Conservation (phyloP, 108 stramenopile species). For the Cyclotella sp. region DNA sequence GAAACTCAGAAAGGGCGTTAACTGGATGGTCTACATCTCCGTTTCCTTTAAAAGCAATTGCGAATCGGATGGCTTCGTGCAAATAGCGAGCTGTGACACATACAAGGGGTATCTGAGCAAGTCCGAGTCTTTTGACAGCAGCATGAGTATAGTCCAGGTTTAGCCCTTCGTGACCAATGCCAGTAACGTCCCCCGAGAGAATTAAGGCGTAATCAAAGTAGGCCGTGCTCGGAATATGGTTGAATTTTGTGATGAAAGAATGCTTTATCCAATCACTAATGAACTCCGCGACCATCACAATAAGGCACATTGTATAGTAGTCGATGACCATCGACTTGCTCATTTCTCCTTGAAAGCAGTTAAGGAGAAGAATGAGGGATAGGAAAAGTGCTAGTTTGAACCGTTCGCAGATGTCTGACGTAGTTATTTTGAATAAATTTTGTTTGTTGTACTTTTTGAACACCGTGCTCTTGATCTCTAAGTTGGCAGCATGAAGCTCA, state of each 20-base stretch:
- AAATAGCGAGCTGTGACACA: conserved; percentile 89
- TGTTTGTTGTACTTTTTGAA: conserved; percentile 99
- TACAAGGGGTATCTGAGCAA: conserved; percentile 93
- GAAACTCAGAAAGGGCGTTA: conserved; percentile 27
- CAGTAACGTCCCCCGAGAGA: conserved; percentile 89
- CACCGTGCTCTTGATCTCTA: conserved; percentile 95
- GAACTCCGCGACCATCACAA: conserved; percentile 89
- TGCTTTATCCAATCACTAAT: conserved; percentile 97
- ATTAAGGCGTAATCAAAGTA: conserved; percentile 88
- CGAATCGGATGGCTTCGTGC: conserved; percentile 78
- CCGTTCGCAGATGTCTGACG: conserved; percentile 87
- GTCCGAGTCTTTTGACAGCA: conserved; percentile 91
- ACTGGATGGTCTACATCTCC: conserved; percentile 39
- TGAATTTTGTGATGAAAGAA: conserved; percentile 97
- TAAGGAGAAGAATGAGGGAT: conserved; percentile 75
- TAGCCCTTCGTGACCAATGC: conserved; percentile 86
- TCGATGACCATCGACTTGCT: conserved; percentile 65
- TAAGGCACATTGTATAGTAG: conserved; percentile 72
- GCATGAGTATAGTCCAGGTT: conserved; percentile 93
- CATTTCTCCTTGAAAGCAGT: conserved; percentile 85
- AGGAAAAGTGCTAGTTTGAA: conserved; percentile 90
- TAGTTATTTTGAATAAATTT: conserved; percentile 95
- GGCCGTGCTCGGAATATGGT: conserved; percentile 80
- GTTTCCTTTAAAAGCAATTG: conserved; percentile 37
- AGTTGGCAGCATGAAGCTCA: no score